Conservation (phyloP, 202 grass and related monocot genomes). For the Carex arenaria region DNA sequence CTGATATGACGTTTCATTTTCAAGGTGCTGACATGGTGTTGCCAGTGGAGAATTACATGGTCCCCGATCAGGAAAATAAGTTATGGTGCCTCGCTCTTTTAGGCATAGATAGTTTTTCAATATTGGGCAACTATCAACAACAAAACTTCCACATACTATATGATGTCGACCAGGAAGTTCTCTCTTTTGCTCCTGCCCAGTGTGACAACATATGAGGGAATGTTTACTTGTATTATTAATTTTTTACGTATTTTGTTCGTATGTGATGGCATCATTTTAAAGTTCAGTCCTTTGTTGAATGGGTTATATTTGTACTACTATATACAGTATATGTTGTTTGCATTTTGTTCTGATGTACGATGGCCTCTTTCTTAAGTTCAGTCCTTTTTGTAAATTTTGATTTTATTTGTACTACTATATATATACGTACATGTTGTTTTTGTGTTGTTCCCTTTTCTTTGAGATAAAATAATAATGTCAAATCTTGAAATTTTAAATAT, state of each 20-base stretch:
- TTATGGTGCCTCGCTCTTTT: conserved; percentile 34
- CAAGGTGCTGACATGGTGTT: conserved; percentile 55
- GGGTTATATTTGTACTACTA: not conserved
- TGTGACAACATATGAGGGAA: conserved; percentile 26
- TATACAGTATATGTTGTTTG: not conserved
- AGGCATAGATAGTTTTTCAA: conserved; percentile 32
- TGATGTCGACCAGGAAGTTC: conserved; percentile 18
- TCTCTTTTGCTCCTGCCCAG: conserved; percentile 38
- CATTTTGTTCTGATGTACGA: not conserved
- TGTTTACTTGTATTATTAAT: no score
- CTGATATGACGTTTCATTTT: conserved; percentile 53
- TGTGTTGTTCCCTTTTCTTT: not conserved
- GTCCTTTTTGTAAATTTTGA: not conserved
- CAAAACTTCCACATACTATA: conserved; percentile 67
- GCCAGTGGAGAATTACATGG: conserved; percentile 34
- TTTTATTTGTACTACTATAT: not conserved
- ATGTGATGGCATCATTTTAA: not conserved
- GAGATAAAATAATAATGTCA: no score
- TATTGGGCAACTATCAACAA: conserved; percentile 70
- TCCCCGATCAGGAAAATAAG: not conserved
- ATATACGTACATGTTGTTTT: not conserved
- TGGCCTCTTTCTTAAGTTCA: not conserved
- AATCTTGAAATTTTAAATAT: no score
- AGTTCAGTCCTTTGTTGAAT: not conserved
- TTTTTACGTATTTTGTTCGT: not conserved